Conservation (phyloP, 2,329 filamentous ascomycete species). For the Fusarium equiseti region DNA sequence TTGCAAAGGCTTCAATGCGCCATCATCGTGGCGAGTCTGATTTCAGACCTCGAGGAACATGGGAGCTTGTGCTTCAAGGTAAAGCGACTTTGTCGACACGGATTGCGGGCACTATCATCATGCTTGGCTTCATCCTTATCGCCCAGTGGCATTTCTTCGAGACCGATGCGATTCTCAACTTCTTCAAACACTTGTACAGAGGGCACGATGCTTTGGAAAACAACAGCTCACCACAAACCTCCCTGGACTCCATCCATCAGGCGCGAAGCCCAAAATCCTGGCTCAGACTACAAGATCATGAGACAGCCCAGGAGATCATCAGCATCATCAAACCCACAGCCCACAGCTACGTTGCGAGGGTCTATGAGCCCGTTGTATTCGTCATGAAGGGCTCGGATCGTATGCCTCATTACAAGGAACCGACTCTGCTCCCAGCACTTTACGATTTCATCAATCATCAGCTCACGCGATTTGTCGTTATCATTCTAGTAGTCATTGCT, state of each 20-base stretch:
- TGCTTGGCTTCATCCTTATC: conserved; percentile 77
- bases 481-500: conserved; percentile 71
- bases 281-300: conserved; percentile 82
- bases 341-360: conserved; percentile 77
- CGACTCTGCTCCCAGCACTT: conserved; percentile 53
- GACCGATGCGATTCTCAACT: conserved; percentile 59
- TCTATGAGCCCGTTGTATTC: conserved; percentile 81
- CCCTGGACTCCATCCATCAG: conserved; percentile 74
- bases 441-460: conserved; percentile 77
- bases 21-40: conserved; percentile 49
- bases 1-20: conserved; percentile 67
- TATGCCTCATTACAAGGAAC: conserved; percentile 61
- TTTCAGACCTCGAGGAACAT: conserved; percentile 52
- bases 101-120: conserved; percentile 79
- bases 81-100: conserved; percentile 76
- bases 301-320: conserved; percentile 81
- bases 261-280: conserved; percentile 81
- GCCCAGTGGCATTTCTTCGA: conserved; percentile 85
- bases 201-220: conserved; percentile 20
- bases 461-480: conserved; percentile 69
- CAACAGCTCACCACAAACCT: conserved; percentile 51
- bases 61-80: conserved; percentile 74
- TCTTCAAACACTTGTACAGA: conserved; percentile 45
- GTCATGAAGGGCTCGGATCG: conserved; percentile 77
- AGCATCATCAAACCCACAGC: conserved; percentile 78